Conservation (phyloP, 139 green algal species). For the Diplosphaera chodatii region DNA sequence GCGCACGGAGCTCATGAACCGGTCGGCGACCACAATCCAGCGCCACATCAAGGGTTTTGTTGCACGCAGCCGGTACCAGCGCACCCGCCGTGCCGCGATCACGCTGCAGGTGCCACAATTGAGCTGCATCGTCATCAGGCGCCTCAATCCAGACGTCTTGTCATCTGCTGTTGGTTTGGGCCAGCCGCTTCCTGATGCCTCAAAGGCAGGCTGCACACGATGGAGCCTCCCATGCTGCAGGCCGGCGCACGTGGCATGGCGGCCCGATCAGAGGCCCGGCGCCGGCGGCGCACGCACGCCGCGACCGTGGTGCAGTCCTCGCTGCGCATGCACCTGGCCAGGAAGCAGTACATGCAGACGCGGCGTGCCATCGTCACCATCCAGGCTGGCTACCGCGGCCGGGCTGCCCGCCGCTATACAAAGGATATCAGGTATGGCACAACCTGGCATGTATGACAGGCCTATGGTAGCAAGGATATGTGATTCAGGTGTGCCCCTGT, state of each 20-base stretch:
- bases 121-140: neutral
- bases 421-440: conserved; percentile 25
- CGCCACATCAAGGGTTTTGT: conserved; percentile 53
- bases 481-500: too few species aligned
- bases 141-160: neutral
- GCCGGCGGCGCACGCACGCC: conserved; percentile 33
- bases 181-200: too few species aligned
- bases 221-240: too few species aligned
- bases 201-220: neutral
- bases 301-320: conserved; percentile 48
- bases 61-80: conserved; percentile 33
- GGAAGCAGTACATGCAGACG: conserved; percentile 15
- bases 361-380: conserved; percentile 31
- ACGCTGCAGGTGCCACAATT: conserved; percentile 35
- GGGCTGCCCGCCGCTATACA: conserved; percentile 32
- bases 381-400: conserved; percentile 33
- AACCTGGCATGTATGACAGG: too few species aligned
- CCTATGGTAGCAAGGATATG: too few species aligned
- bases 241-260: conserved; percentile 37
- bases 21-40: conserved; percentile 70
- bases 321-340: conserved; percentile 21
- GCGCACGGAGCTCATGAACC: conserved; percentile 77
- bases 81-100: conserved; percentile 15
- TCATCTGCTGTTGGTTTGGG: too few species aligned
- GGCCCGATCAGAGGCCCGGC: conserved; percentile 34